Conservation (phyloP, 2,329 filamentous ascomycete genomes). For the Thelonectria discophora region DNA sequence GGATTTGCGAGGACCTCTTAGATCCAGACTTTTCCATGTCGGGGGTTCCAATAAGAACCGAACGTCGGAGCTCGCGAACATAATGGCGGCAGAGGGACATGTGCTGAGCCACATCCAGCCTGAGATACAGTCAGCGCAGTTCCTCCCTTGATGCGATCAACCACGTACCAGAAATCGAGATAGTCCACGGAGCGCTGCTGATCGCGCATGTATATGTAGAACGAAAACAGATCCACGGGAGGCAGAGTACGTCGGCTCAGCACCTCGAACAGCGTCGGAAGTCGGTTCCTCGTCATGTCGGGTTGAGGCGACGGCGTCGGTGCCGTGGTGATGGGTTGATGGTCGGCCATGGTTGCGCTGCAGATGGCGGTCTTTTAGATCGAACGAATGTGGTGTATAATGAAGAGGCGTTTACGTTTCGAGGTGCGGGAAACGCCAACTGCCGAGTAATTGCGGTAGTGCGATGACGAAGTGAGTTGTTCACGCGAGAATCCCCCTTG, state of each 20-base stretch:
- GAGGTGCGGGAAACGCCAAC: constrained; percentile 27
- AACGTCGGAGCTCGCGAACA: constrained; percentile 92
- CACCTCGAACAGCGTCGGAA: constrained; percentile 96
- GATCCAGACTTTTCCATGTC: constrained; percentile 84
- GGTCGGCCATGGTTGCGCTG: constrained; percentile 40
- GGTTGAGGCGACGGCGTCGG: constrained; percentile 63
- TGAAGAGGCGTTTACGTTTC: constrained; percentile 29
- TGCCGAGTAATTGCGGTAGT: constrained; percentile 23
- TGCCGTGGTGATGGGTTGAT: constrained; percentile 41
- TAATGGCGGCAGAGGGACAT: constrained; percentile 98
- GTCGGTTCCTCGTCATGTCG: constrained; percentile 76
- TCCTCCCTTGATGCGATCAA: not conserved
- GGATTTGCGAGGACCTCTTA: constrained; percentile 82
- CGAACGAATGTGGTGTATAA: constrained; percentile 28
- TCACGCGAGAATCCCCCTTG: constrained; percentile 35
- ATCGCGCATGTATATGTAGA: constrained; percentile 99
- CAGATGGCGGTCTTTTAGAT: constrained; percentile 17
- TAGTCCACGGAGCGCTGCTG: constrained; percentile 98
- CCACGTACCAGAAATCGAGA: constrained; percentile 90
- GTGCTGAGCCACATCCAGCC: constrained; percentile 99
- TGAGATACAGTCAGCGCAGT: constrained; percentile 50
- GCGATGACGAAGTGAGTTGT: constrained; percentile 31
- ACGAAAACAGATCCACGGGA: constrained; percentile 96
- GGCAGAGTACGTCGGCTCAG: constrained; percentile 92
- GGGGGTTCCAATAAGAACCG: constrained; percentile 90